phyloP scores from a whole-genome alignment of 2,329 filamentous ascomycete species.

The Penicillium olsonii region DNA sequence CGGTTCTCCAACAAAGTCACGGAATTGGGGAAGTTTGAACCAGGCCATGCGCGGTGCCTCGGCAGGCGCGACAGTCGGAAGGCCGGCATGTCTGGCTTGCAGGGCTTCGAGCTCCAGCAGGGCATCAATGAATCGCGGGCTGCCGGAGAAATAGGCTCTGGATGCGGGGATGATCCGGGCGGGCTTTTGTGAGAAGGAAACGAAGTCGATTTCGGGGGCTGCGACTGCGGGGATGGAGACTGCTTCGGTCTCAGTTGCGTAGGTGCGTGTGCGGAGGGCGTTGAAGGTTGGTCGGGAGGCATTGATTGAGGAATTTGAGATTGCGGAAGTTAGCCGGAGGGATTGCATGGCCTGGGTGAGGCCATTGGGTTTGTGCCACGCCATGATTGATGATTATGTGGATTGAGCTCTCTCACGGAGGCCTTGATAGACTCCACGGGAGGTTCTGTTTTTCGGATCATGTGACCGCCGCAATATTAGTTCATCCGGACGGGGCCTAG shows the following conservation, averaged over 20 bases:
- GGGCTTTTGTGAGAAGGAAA: conserved; percentile 40
- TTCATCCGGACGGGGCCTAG: conserved; percentile 23
- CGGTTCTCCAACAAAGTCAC: conserved; percentile 67
- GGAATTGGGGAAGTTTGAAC: conserved; percentile 77
- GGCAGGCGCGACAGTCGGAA: conserved; percentile 67
- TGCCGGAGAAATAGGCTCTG: conserved; percentile 91
- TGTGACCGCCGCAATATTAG: conserved; percentile 18
- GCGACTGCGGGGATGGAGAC: conserved; percentile 14
- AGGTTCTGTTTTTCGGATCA: conserved; percentile 25
- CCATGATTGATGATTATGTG: conserved; percentile 31
- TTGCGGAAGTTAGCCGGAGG: conserved; percentile 29
- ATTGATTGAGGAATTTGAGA: conserved; percentile 27
- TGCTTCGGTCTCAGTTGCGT: conserved; percentile 29
- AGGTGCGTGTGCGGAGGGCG: conserved; percentile 24
- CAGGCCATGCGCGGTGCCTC: conserved; percentile 76
- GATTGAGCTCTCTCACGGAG: conserved; percentile 2
- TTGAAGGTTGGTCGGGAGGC: conserved; percentile 46
- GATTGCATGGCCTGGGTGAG: conserved; percentile 38
- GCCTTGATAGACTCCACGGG: conserved; percentile 7
- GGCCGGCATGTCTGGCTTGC: conserved; percentile 67
- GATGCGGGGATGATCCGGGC: conserved; percentile 80
- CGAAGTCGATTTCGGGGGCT: conserved; percentile 38
- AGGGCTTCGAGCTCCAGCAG: conserved; percentile 73
- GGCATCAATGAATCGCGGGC: conserved; percentile 82
- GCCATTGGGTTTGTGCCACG: conserved; percentile 39